A percentile compares a stretch with the other conserved stretches of the same genome.
phyloP scores from a whole-genome alignment of 495 filamentous ascomycete species.

The Talaromyces ruber region DNA sequence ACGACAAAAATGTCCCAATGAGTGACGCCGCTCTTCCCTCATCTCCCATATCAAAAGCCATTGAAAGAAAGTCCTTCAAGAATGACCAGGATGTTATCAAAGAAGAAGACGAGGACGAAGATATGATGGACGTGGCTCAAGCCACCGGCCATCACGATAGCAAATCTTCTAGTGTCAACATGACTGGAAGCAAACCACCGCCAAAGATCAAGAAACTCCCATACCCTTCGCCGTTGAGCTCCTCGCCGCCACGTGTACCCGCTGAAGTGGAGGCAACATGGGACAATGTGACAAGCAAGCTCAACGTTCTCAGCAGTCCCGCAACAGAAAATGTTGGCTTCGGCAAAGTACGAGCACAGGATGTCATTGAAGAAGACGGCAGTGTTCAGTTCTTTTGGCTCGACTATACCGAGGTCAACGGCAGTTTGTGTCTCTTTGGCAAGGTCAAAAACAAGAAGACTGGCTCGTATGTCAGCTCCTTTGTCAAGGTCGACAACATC shows the following conservation, averaged over 20 bases:
- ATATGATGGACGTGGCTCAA: conserved; percentile 80
- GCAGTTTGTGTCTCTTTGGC: conserved; percentile 86
- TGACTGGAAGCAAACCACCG: conserved; percentile 71
- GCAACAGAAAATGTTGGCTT: conserved; percentile 51
- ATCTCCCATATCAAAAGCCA: conserved; percentile 75
- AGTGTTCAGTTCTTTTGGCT: conserved; percentile 94
- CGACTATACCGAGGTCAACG: conserved; percentile 91
- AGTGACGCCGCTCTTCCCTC: conserved; percentile 71
- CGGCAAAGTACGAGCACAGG: conserved; percentile 72
- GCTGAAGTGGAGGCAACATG: conserved; percentile 76
- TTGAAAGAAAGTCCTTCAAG: conserved; percentile 67
- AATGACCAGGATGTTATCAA: conserved; percentile 33
- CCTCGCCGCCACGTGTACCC: conserved; percentile 59
- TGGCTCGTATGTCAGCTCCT: conserved; percentile 74
- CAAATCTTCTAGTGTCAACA: conserved; percentile 66
- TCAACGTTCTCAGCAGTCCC: conserved; percentile 75
- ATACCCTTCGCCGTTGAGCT: conserved; percentile 62
- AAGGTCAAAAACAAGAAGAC: conserved; percentile 90
- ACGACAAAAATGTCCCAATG: conserved; percentile 67
- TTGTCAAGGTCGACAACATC: conserved; percentile 94
- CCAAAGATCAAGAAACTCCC: conserved; percentile 64
- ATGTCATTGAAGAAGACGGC: conserved; percentile 84
- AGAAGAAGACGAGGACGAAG: conserved; percentile 65
- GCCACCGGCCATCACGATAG: conserved; percentile 55
- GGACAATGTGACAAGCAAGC: conserved; percentile 77